Base-by-base conservation (phyloP, 257 asterid genomes). In the Knoxia roxburghii region DNA sequence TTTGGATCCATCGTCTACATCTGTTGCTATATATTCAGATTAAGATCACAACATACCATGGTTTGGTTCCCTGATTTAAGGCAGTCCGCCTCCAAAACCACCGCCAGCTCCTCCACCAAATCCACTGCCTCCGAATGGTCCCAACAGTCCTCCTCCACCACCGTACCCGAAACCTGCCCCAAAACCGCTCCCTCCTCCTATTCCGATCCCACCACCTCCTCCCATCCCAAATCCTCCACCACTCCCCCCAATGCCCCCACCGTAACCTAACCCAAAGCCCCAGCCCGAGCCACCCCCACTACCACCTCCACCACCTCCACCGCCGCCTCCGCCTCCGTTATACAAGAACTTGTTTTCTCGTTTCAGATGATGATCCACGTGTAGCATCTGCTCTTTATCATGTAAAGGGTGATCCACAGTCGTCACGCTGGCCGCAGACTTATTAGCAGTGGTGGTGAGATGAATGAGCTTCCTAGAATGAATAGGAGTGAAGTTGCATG, bases 101-200 rank as follows among this genome's bases (percentile, higher is more conserved):
- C 66, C 66, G 17, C 66, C 66, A 39, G 58, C 49, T 39, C 71
- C 52, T 12, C 70, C 70, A 2, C 61, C 70, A 8, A 65, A 30
- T 5, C 61, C 61, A 13, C 37, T 13, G 18, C 51, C 51, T 1
- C 51, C 51, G n/a, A 46, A 46, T 5, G 51, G 11, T 7, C 61
- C 70, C 12, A 24, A 20, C 20, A 60, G 9, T 8, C 60, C 61
- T n/a, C 43, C 61, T 50, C 70, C 70, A 2, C 70, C 61, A 17
- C 64, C 64, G 64, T 20, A 59, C 0, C 70, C 70, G 1, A 51
- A 35, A 7, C 69, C 69, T n/a, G 32, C 69, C 1, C 69, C 69
- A 7, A 65, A 65, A 1, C 70, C 70, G 3, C 61, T 52, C 2
- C 70, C 62, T 12, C 67, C 52, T 14, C 23, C 37, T 18, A 33